Evolutionary conservation across 345 rosid species (phyloP).

Genomic region (Pistacia vera): DNA sequence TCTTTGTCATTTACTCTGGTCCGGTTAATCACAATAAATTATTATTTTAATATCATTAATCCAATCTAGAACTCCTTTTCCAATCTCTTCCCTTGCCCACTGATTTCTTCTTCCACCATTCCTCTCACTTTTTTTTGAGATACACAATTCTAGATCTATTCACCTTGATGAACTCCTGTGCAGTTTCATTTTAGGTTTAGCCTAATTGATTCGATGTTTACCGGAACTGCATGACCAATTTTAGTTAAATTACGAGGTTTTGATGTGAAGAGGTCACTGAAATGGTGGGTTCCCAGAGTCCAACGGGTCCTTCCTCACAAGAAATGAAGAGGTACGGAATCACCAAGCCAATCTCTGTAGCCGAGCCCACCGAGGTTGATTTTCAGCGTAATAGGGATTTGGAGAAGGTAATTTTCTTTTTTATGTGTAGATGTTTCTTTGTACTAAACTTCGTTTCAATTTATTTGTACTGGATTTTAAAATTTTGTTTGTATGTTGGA

Average conservation of each 20-base stretch:
- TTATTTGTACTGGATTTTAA: conserved; percentile 14
- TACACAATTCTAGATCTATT: conserved; percentile 17
- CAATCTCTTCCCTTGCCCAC: not conserved
- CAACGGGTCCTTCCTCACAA: conserved; percentile 32
- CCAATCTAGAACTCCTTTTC: not conserved
- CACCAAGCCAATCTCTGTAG: conserved; percentile 77
- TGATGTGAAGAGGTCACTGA: conserved; percentile 6
- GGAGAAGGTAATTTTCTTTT: conserved; percentile 51
- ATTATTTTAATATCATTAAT: not conserved
- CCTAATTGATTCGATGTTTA: not conserved
- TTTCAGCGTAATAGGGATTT: conserved; percentile 59
- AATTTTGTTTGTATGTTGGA: not conserved
- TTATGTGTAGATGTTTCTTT: not conserved
- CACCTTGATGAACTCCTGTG: not conserved
- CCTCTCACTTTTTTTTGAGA: not conserved
- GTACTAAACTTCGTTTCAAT: not conserved
- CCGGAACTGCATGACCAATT: conserved; percentile 7
- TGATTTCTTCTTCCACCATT: not conserved
- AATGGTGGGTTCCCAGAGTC: conserved; percentile 61
- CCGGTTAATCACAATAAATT: not conserved
- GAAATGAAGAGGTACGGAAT: conserved; percentile 55
- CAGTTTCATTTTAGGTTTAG: not conserved
- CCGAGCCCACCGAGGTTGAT: conserved; percentile 77
- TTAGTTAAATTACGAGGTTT: conserved; percentile 10
- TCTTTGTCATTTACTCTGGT: not conserved